Percentiles rank a stretch among this genome's conserved stretches.
phyloP scores from a whole-genome alignment of 352 stramenopile genomes.

The Globisporangium heterothallicum region DNA sequence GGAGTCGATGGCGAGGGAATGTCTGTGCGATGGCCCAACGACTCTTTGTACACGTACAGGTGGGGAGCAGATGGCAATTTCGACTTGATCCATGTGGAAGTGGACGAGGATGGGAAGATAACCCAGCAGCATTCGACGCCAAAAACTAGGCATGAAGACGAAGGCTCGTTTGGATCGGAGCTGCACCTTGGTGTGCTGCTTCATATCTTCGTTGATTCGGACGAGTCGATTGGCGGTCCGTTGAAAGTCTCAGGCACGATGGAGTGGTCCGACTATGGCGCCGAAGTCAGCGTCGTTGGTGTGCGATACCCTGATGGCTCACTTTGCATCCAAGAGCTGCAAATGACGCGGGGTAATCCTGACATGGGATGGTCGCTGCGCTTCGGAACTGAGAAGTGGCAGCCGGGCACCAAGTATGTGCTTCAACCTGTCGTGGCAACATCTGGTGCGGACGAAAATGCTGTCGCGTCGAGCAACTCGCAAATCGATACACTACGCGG shows the following conservation, averaged over 20 bases:
- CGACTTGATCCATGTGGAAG: conserved; percentile 80
- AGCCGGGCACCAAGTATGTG: conserved; percentile 81
- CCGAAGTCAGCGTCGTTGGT: conserved; percentile 64
- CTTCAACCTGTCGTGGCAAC: conserved; percentile 24
- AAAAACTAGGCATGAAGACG: conserved; percentile 63
- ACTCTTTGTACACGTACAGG: conserved; percentile 85
- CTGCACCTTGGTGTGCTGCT: conserved; percentile 77
- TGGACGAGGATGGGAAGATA: conserved; percentile 74
- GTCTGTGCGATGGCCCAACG: conserved; percentile 85
- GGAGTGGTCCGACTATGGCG: conserved; percentile 82
- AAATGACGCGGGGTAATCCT: conserved; percentile 72
- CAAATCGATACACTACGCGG: conserved; percentile 37
- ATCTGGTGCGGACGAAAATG: not conserved
- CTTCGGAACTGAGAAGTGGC: conserved; percentile 85
- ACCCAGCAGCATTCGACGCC: conserved; percentile 63
- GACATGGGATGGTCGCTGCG: conserved; percentile 86
- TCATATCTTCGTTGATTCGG: conserved; percentile 42
- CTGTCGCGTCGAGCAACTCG: not conserved
- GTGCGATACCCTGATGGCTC: conserved; percentile 43
- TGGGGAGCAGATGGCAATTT: conserved; percentile 87
- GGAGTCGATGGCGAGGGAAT: conserved; percentile 86
- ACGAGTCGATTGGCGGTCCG: not conserved
- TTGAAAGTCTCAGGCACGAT: conserved; percentile 57
- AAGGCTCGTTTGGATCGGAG: conserved; percentile 70
- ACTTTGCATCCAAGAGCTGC: conserved; percentile 74